phyloP scores from a whole-genome alignment of 106 monocot genomes.

The Vanilla planifolia region DNA sequence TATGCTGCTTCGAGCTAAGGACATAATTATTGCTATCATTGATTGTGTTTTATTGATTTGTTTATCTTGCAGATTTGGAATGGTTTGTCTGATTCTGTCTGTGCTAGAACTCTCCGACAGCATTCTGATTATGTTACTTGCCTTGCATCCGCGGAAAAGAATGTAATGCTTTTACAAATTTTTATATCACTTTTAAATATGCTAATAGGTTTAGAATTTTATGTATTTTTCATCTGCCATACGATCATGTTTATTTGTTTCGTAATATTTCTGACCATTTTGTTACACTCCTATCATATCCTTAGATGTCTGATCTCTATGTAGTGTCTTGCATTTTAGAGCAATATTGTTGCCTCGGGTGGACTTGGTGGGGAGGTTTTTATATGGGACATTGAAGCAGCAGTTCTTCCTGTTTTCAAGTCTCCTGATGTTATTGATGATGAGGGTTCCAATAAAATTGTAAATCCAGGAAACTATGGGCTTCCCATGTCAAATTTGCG shows the following conservation, averaged over 20 bases:
- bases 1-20: constrained; percentile 12
- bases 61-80: constrained; percentile 61
- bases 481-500: constrained; percentile 54
- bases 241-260: not conserved
- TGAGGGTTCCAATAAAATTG: constrained; percentile 55
- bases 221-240: not conserved
- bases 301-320: constrained; percentile 26
- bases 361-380: constrained; percentile 97
- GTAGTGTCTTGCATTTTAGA: constrained; percentile 54
- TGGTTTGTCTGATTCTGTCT: constrained; percentile 67
- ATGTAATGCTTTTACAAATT: constrained; percentile 43
- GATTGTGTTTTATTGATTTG: constrained; percentile 1
- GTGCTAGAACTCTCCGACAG: constrained; percentile 84
- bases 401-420: constrained; percentile 59
- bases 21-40: not conserved
- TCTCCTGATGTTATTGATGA: constrained; percentile 64
- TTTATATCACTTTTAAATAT: not conserved
- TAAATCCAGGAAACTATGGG: constrained; percentile 51
- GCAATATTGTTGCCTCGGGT: constrained; percentile 92
- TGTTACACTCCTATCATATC: too few relatives aligned
- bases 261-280: not conserved
- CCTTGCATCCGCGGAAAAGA: constrained; percentile 73
- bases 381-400: constrained; percentile 96
- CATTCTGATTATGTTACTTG: constrained; percentile 98
- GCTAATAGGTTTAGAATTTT: not conserved